These are phyloP conservation scores for Huntiella abstrusa DNA, from an alignment of 2,329 filamentous ascomycete species.

Conservation along the genomic window DNA sequence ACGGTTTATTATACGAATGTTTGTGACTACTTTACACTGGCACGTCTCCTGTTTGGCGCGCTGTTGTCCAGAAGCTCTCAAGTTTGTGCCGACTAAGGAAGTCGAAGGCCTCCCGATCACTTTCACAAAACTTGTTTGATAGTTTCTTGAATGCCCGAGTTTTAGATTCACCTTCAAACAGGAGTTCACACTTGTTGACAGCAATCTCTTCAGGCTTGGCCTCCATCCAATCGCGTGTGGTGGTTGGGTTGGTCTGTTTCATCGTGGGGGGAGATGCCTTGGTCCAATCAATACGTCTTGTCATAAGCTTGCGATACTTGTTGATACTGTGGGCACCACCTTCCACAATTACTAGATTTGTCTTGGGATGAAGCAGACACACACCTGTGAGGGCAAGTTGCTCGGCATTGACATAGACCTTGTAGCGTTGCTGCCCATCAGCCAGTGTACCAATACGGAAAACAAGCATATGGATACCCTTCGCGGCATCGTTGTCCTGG, in stretches of 20 bases:
- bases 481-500: slow-evolving; percentile 72
- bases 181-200: slow-evolving; percentile 59
- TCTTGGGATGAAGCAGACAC: slow-evolving; percentile 78
- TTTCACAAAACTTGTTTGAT: slow-evolving; percentile 80
- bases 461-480: slow-evolving; percentile 69
- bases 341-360: slow-evolving; percentile 81
- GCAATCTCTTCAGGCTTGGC: slow-evolving; percentile 67
- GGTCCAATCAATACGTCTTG: slow-evolving; percentile 85
- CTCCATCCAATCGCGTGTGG: slow-evolving; percentile 55
- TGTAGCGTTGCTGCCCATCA: slow-evolving; percentile 85
- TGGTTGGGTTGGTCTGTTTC: slow-evolving; percentile 40
- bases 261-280: slow-evolving; percentile 59
- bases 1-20: no score
- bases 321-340: slow-evolving; percentile 69
- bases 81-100: slow-evolving; percentile 64
- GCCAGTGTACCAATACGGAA: slow-evolving; percentile 81
- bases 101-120: slow-evolving; percentile 73
- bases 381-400: slow-evolving; percentile 72
- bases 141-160: slow-evolving; percentile 67
- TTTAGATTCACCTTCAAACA: slow-evolving; percentile 87
- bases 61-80: slow-evolving; percentile 65
- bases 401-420: slow-evolving; percentile 81
- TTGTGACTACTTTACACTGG: background rate
- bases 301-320: slow-evolving; percentile 81
- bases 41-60: slow-evolving; percentile 3